Conservation (phyloP, 2,329 filamentous ascomycete genomes). For the Chalara sp. region DNA sequence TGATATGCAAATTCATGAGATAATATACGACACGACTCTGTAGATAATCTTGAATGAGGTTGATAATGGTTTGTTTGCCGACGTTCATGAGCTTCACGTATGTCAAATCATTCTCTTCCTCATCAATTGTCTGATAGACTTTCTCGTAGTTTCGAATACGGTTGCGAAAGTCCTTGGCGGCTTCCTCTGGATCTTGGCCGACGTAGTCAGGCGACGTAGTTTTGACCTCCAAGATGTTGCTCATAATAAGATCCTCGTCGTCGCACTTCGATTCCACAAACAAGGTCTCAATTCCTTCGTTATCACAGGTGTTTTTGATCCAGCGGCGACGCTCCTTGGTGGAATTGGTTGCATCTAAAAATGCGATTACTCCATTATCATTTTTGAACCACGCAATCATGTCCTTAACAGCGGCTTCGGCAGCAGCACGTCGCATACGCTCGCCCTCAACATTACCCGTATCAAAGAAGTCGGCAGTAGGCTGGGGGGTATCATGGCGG, state of each 20-base stretch:
- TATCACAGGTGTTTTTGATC: constrained; percentile 75
- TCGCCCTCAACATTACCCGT: constrained; percentile 85
- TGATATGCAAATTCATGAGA: constrained; percentile 97
- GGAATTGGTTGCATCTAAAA: constrained; percentile 94
- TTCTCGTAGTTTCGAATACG: constrained; percentile 97
- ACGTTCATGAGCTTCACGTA: constrained; percentile 98
- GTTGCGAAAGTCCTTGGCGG: constrained; percentile 85
- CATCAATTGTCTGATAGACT: constrained; percentile 89
- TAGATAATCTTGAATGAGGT: constrained; percentile 92
- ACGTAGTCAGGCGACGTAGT: constrained; percentile 91
- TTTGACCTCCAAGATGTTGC: constrained; percentile 96
- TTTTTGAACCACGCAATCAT: constrained; percentile 90
- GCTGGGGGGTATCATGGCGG: constrained; percentile 81
- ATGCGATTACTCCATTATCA: constrained; percentile 76
- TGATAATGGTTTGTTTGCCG: constrained; percentile 94
- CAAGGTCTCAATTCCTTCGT: constrained; percentile 77
- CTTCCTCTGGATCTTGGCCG: constrained; percentile 87
- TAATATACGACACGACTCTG: constrained; percentile 97
- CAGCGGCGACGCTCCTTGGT: constrained; percentile 84
- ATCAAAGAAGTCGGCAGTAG: constrained; percentile 92
- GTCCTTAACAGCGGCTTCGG: constrained; percentile 84
- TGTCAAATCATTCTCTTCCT: constrained; percentile 79
- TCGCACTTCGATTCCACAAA: constrained; percentile 98
- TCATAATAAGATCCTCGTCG: constrained; percentile 93
- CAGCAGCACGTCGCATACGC: constrained; percentile 77